Conservation (phyloP, 2,329 filamentous ascomycete species). For the Fusarium sp. region DNA sequence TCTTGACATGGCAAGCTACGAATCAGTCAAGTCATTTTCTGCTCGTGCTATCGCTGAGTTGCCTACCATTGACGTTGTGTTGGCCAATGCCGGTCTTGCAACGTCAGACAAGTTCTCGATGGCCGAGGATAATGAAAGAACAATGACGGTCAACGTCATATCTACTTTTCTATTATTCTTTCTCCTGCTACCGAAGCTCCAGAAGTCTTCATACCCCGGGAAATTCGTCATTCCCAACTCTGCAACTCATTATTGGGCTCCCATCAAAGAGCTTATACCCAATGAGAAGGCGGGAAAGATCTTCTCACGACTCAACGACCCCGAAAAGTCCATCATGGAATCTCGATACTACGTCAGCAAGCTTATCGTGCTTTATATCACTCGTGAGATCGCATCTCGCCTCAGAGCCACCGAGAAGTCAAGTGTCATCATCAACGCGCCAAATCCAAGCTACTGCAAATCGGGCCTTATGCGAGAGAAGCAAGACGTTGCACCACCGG, state of each 20-base stretch:
- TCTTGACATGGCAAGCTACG: constrained; percentile 59
- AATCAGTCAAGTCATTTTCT: constrained; percentile 56
- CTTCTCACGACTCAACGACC: constrained; percentile 47
- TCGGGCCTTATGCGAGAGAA: constrained; percentile 44
- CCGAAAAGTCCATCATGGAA: constrained; percentile 41
- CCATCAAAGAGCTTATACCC: constrained; percentile 37
- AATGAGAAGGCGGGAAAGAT: constrained; percentile 20
- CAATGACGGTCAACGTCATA: constrained; percentile 51
- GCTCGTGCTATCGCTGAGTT: constrained; percentile 41
- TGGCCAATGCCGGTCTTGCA: constrained; percentile 57
- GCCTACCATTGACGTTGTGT: constrained; percentile 54
- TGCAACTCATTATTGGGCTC: constrained; percentile 42
- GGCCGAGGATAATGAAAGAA: constrained; percentile 60
- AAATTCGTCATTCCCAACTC: constrained; percentile 40
- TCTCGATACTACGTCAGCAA: constrained; percentile 48
- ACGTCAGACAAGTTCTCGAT: constrained; percentile 47
- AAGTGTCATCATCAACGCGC: constrained; percentile 50
- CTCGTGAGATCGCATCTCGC: constrained; percentile 45
- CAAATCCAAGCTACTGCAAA: constrained; percentile 56
- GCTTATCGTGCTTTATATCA: constrained; percentile 45
- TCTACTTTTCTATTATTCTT: constrained; percentile 37
- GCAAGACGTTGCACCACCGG: background rate
- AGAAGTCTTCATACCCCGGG: constrained; percentile 33
- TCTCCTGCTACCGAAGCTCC: constrained; percentile 37
- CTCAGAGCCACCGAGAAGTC: constrained; percentile 1